Percentiles rank a stretch among this genome's conserved stretches.
These are phyloP conservation scores for Coemansia aciculifera DNA, from an alignment of 192 early-diverging fungal genomes.

Conservation along the genomic window DNA sequence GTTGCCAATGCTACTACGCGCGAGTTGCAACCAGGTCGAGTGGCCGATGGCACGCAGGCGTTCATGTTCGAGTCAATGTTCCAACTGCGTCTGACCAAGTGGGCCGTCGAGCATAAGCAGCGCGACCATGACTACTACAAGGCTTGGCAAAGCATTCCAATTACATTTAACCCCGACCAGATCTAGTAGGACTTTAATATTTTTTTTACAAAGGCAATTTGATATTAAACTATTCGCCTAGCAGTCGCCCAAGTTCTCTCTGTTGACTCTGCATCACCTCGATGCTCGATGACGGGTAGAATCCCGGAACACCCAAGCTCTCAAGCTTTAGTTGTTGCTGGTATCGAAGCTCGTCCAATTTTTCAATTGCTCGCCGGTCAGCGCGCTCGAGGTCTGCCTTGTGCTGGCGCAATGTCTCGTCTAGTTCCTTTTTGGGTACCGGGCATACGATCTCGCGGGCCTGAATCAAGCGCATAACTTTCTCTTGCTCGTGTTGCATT, in stretches of 20 bases:
- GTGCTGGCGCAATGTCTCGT: slow-evolving; percentile 29
- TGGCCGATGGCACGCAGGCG: slow-evolving; percentile 80
- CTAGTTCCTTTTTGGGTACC: slow-evolving; percentile 22
- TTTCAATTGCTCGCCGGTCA: slow-evolving; percentile 34
- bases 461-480: slow-evolving; percentile 20
- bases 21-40: slow-evolving; percentile 73
- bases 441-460: slow-evolving; percentile 33
- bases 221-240: neutral
- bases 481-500: slow-evolving; percentile 32
- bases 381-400: slow-evolving; percentile 27
- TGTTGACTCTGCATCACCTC: slow-evolving; percentile 31
- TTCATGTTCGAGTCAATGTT: slow-evolving; percentile 95
- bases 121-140: slow-evolving; percentile 86
- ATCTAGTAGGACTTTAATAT: slow-evolving; percentile 1
- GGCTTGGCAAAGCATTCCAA: slow-evolving; percentile 75
- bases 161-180: slow-evolving; percentile 45
- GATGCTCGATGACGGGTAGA: slow-evolving; percentile 32
- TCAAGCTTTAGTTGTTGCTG: slow-evolving; percentile 41
- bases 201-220: neutral
- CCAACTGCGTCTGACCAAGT: slow-evolving; percentile 76
- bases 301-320: slow-evolving; percentile 24
- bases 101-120: slow-evolving; percentile 73
- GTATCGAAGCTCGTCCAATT: slow-evolving; percentile 48
- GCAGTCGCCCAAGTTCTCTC: slow-evolving; percentile 10
- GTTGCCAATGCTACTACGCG: slow-evolving; percentile 72